Base-by-base conservation (phyloP, 2,329 filamentous ascomycete genomes). In the Aspergillus aculeatus region DNA sequence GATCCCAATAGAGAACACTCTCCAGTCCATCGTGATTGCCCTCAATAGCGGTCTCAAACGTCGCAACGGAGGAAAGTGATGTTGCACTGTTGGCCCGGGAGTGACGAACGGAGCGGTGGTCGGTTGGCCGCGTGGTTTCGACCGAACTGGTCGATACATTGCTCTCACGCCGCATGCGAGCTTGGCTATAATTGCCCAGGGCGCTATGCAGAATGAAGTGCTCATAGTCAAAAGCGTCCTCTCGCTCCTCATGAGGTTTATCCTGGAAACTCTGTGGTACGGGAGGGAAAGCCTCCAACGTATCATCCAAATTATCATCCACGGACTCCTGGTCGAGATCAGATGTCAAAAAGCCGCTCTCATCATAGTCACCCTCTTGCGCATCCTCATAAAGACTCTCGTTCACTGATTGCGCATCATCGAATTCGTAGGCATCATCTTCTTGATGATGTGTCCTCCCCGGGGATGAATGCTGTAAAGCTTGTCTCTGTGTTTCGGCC, bases 201-300 rank as follows among this genome's bases (percentile, higher is more conserved):
- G 92, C 92, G 66, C 91, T 96, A 74, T 97, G 92, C 14, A 97
- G 82, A 74, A 96, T 96, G 77, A 97, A 97, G 72, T 96, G 89
- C 74, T 96, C 91, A 64, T 98, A 98, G 73, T 98, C 94, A 70
- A 98, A 98, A 1, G 93, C 93, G 74, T 98, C 94, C 66, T 93
- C 88, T 21, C 94, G 89, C 73, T 97, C 92, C 77, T 98, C 94
- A 69, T 98, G 94, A 0, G 92, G 91, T 5, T 89, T 78, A 9
- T 84, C 83, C 54, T 85, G 82, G 57, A 85, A 81, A 51, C 82
- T 73, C 0, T 60, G 69, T 11, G 71, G 69, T 14, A 71, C 65
- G 4, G 71, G 58, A 7, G 72, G 70, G 24, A 75, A 71, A n/a
- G 72, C 69, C 50, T 74, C 70, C 50, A 75, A 61, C n/a, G 71